Base-by-base conservation (phyloP, 768 basidiomycete genomes). In the Boletellus sp. region DNA sequence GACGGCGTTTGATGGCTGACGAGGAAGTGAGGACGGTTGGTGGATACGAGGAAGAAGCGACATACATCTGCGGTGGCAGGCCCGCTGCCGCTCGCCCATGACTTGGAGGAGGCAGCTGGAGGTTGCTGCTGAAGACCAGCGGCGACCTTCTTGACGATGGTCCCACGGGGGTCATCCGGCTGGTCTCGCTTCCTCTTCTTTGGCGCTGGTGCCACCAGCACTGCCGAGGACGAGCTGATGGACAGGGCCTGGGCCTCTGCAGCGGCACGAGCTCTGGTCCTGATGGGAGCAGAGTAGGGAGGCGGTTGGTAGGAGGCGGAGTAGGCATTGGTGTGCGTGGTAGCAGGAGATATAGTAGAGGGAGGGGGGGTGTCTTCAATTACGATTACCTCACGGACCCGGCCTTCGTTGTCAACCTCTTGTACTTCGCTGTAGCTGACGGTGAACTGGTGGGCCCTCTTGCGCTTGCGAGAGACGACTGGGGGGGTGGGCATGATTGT, bases 281-380 rank as follows among this genome's bases (percentile, higher is more conserved):
- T 74, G 58, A 90, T 85, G 47, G 89, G 85, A 19, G 85, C 87
- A 24, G 83, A 78, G 68, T 78, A 88, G 16, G 79, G 56, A 20
- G 88, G 85, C 16, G 87, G 87, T 64, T 90, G 88, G 73, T 87
- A 87, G 51, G 87, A 87, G 38, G 84, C 78, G 42, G 88, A 90
- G 69, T 78, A 89, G 53, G 78, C 80, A 53, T 81, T 78, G 56
- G 79, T 82, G 67, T 84, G 79, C 26, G 85, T 83, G 31, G 83
- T 74, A 52, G 87, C 81, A 49, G 88, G 85, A 45, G 87, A 88
- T 64, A 84, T 79, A 44, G 90, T 89, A 44, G 67, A 70, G 47
- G 84, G 80, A 37, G 90, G 90, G 33, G 90, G 90, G 38, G 91
- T 92, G 73, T 94, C 91, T 60, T 94, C 91, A 68, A 94, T 91